Evolutionary conservation across 129 eudicot species (phyloP).

Genomic region (Helianthus tuberosus): DNA sequence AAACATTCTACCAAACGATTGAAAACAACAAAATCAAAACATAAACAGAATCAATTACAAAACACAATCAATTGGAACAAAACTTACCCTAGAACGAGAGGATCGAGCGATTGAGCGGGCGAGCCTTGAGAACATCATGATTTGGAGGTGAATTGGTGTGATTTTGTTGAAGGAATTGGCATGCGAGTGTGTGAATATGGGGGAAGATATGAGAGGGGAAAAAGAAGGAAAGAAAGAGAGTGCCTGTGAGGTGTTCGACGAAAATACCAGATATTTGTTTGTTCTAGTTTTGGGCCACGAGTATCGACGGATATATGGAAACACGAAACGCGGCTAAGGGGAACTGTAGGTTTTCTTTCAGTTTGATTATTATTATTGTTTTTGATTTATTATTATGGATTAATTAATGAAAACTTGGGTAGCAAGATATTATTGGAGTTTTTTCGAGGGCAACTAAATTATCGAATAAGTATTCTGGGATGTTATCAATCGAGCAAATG

Average conservation of each 20-base stretch:
- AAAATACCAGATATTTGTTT: constrained; percentile 42
- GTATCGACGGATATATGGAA: constrained; percentile 24
- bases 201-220: too few species aligned
- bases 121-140: constrained; percentile 65
- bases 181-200: constrained; percentile 16
- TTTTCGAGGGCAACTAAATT: too few species aligned
- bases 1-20: constrained; percentile 51
- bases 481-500: too few species aligned
- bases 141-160: not conserved
- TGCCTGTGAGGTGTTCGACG: constrained; percentile 35
- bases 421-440: constrained; percentile 23
- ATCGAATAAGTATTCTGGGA: too few species aligned
- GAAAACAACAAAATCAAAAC: constrained; percentile 24
- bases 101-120: constrained; percentile 71
- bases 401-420: constrained; percentile 24
- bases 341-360: constrained; percentile 15
- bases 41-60: not conserved
- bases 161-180: constrained; percentile 14
- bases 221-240: not conserved
- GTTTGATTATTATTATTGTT: not conserved
- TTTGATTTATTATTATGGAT: not conserved
- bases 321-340: constrained; percentile 36
- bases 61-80: not conserved
- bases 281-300: constrained; percentile 30
- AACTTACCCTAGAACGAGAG: constrained; percentile 53